phyloP scores from a whole-genome alignment of 1,284 basidiomycete genomes.

The Peniophora sp. region DNA sequence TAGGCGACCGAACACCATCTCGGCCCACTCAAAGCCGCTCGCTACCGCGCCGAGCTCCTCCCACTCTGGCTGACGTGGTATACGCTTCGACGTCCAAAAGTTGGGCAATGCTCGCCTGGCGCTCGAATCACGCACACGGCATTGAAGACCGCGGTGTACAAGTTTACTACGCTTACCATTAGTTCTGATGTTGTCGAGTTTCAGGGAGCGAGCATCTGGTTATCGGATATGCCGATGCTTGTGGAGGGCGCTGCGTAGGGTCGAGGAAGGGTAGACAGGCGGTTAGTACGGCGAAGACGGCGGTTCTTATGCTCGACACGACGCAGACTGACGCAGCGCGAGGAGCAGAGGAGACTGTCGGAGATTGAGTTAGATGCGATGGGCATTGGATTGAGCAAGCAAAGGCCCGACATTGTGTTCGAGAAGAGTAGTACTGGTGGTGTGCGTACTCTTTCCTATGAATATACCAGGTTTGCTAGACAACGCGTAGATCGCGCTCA shows the following conservation, averaged over 20 bases:
- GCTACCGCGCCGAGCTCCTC: slow-evolving; percentile 87
- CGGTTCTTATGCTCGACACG: slow-evolving; percentile 94
- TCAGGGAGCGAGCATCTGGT: slow-evolving; percentile 86
- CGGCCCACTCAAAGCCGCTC: slow-evolving; percentile 82
- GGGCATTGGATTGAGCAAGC: slow-evolving; percentile 90
- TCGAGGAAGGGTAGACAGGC: slow-evolving; percentile 93
- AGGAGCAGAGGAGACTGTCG: slow-evolving; percentile 82
- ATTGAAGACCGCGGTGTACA: slow-evolving; percentile 88
- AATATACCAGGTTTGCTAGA: neutral
- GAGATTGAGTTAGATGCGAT: slow-evolving; percentile 95
- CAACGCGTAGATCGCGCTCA: slow-evolving; percentile 54
- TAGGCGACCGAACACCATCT: slow-evolving; percentile 88
- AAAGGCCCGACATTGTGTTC: slow-evolving; percentile 81
- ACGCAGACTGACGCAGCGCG: slow-evolving; percentile 96
- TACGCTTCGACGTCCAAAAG: slow-evolving; percentile 92
- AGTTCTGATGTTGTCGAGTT: slow-evolving; percentile 94
- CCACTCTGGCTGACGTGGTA: slow-evolving; percentile 76
- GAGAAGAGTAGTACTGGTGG: slow-evolving; percentile 87
- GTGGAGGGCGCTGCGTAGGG: slow-evolving; percentile 95
- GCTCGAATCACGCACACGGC: slow-evolving; percentile 85
- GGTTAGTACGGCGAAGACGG: slow-evolving; percentile 91
- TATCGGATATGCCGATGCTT: slow-evolving; percentile 95
- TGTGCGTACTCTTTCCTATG: slow-evolving; percentile 42
- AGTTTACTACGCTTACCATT: slow-evolving; percentile 92
- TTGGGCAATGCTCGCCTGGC: slow-evolving; percentile 91